phyloP scores from a whole-genome alignment of 2,329 filamentous ascomycete species.

The Elsinoe australis region DNA sequence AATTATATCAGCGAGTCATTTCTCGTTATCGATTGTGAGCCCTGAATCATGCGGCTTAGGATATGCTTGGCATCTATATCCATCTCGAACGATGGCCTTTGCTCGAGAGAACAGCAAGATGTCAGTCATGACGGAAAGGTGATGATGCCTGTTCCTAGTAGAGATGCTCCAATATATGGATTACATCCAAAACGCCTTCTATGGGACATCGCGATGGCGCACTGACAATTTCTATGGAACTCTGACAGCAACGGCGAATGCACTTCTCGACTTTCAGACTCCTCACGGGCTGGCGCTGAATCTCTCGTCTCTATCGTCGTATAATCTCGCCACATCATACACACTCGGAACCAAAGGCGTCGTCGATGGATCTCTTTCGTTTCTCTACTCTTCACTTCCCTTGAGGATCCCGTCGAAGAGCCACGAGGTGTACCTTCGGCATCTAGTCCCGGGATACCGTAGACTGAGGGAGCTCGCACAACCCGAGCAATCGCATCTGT shows the following conservation, averaged over 20 bases:
- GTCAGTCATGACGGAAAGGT: neutral
- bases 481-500: constrained; percentile 45
- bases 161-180: constrained; percentile 94
- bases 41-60: neutral
- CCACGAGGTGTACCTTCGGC: constrained; percentile 64
- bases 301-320: constrained; percentile 82
- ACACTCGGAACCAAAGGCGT: constrained; percentile 80
- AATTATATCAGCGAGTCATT: constrained; percentile 6
- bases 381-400: constrained; percentile 84
- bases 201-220: constrained; percentile 79
- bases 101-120: neutral
- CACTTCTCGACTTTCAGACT: constrained; percentile 79
- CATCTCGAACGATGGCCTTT: neutral
- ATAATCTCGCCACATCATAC: constrained; percentile 92
- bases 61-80: neutral
- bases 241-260: constrained; percentile 74
- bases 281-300: constrained; percentile 78
- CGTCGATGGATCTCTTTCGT: constrained; percentile 94
- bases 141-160: neutral
- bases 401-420: constrained; percentile 62
- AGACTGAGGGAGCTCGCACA: constrained; percentile 61
- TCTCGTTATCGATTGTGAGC: neutral
- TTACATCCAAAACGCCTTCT: constrained; percentile 87
- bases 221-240: constrained; percentile 85
- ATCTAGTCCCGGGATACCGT: constrained; percentile 74